Conservation (phyloP, 202 grass and related monocot genomes). For the Eragrostis tef region DNA sequence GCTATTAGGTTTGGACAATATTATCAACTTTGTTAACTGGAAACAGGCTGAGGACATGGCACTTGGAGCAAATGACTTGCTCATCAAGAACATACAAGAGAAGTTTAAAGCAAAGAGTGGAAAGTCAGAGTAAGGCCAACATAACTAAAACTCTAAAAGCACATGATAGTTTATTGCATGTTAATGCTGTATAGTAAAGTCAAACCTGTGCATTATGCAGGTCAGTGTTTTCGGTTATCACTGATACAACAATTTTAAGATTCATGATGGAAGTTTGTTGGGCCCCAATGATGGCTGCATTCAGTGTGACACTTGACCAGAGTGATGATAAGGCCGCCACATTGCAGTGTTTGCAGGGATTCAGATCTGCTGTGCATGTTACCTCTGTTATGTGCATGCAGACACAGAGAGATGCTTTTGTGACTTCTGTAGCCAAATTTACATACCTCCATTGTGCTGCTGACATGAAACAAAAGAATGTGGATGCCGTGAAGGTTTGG, state of each 20-base stretch:
- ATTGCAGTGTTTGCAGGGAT: slow-evolving; percentile 87
- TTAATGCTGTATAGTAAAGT: slow-evolving; percentile 42
- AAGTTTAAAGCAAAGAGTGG: slow-evolving; percentile 96
- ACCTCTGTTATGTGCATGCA: slow-evolving; percentile 95
- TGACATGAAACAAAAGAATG: slow-evolving; percentile 99
- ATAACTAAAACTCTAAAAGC: slow-evolving; percentile 18
- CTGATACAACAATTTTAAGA: slow-evolving; percentile 83
- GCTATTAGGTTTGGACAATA: slow-evolving; percentile 91
- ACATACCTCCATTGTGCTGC: slow-evolving; percentile 97
- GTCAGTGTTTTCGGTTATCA: slow-evolving; percentile 87
- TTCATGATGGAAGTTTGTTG: slow-evolving; percentile 99
- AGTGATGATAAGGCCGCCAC: slow-evolving; percentile 88
- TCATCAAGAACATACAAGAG: slow-evolving; percentile 97
- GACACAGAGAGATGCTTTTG: slow-evolving; percentile 97
- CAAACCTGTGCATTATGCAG: slow-evolving; percentile 57
- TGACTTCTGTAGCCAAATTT: slow-evolving; percentile 97
- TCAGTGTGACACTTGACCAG: slow-evolving; percentile 96
- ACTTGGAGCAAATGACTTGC: slow-evolving; percentile 84
- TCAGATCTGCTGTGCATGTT: slow-evolving; percentile 88
- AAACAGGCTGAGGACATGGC: slow-evolving; percentile 84
- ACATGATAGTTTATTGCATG: background rate
- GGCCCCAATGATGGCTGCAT: slow-evolving; percentile 99
- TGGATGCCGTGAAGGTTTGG: slow-evolving; percentile 95
- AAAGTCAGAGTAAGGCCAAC: slow-evolving; percentile 82
- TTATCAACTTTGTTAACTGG: slow-evolving; percentile 90